phyloP scores from a whole-genome alignment of 352 stramenopile genomes.

The Globisporangium emineosum region DNA sequence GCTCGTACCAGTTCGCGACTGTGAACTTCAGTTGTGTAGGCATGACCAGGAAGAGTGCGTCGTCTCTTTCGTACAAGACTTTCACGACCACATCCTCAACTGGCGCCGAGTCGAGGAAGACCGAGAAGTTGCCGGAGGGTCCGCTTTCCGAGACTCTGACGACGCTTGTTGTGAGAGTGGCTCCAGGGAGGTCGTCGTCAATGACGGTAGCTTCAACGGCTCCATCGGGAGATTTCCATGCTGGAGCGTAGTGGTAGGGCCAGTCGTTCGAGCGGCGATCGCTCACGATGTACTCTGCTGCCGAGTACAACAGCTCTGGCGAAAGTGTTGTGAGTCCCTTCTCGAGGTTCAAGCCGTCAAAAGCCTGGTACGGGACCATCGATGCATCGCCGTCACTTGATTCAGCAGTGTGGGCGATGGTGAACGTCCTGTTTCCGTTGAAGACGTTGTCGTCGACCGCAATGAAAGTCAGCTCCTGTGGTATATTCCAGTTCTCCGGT shows the following conservation, averaged over 20 bases:
- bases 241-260: slow-evolving; percentile 32
- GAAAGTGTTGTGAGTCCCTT: slow-evolving; percentile 22
- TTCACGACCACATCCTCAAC: slow-evolving; percentile 39
- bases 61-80: slow-evolving; percentile 40
- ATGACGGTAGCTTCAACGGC: slow-evolving; percentile 31
- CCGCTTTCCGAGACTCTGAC: slow-evolving; percentile 48
- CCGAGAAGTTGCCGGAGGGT: slow-evolving; percentile 33
- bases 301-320: slow-evolving; percentile 32
- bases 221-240: slow-evolving; percentile 37
- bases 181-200: slow-evolving; percentile 67
- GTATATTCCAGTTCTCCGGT: slow-evolving; percentile 48
- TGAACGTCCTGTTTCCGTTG: slow-evolving; percentile 45
- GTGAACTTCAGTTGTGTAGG: slow-evolving; percentile 49
- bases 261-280: slow-evolving; percentile 25
- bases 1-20: slow-evolving; percentile 43
- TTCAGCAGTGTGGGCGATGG: slow-evolving; percentile 25
- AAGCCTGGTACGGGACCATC: slow-evolving; percentile 34
- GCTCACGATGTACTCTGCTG: slow-evolving; percentile 41
- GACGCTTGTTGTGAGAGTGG: slow-evolving; percentile 42
- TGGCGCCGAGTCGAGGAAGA: slow-evolving; percentile 67
- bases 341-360: slow-evolving; percentile 21
- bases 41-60: slow-evolving; percentile 32
- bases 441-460: slow-evolving; percentile 65
- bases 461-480: slow-evolving; percentile 48
- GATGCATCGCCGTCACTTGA: slow-evolving; percentile 26